Base-by-base conservation (phyloP, 2,329 filamentous ascomycete genomes). In the Apiospora saccharicola region DNA sequence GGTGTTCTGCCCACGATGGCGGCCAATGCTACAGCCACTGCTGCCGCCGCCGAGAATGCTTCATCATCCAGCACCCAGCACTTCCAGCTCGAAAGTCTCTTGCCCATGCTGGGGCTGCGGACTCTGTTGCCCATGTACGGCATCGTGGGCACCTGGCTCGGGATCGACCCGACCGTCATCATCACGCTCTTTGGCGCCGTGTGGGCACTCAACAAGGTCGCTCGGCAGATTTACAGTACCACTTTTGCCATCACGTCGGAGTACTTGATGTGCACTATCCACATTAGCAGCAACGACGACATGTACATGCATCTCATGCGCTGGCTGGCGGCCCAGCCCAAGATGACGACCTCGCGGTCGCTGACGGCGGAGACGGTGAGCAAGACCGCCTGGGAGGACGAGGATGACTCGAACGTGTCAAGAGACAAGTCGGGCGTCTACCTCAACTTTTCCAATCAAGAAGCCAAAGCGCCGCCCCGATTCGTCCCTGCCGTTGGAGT, bases 371-470 rank as follows among this genome's bases (percentile, higher is more conserved):
- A 90, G 77, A 90, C 89, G 0, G 83, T 85, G 2, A 85, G 84
- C 70, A 86, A 84, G 75, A 87, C 84, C 24, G 87, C 87, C 0
- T 91, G 89, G 89, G 89, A 80, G 41, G 80, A 82, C 73, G 80
- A 81, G 69, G 81, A 80, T 57, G 82, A 75, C 47, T 75, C 80
- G 12, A 74, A 76, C 49, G 77, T 82, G 6, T 75, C 80, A 71
- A 78, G 76, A 41, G 79, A 80, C 47, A 61, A 72, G 47, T 76
- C 78, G 0, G 79, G 81, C 3, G 81, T 80, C n/a, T 89, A 87
- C 75, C 85, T 90, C 69, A 91, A 91, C 78, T 90, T 90, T 79
- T 88, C 88, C 4, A 88, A 87, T 73, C 87, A 90, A 73, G 86
- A 88, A 73, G 86, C 87, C 14, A 86, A 85, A 78, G 82, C 84